phyloP scores from a whole-genome alignment of 2,329 filamentous ascomycete species.

The Grosmannia serpens region DNA sequence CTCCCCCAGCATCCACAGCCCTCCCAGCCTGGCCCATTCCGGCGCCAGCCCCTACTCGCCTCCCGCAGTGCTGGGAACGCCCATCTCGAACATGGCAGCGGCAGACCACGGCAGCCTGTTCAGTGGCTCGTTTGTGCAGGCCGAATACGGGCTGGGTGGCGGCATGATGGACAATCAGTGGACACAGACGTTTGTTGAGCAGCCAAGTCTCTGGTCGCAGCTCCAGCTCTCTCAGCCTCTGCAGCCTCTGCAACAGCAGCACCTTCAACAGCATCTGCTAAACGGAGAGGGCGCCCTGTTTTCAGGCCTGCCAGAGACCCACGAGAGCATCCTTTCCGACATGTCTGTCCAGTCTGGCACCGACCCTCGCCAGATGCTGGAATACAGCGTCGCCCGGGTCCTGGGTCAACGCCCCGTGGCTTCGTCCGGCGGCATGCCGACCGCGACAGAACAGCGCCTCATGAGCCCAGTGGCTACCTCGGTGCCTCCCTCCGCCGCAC shows the following conservation, averaged over 20 bases:
- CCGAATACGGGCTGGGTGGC: background rate
- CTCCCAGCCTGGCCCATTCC: background rate
- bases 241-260: background rate
- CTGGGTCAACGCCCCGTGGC: background rate
- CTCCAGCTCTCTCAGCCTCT: background rate
- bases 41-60: background rate
- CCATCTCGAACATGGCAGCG: background rate
- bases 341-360: background rate
- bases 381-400: background rate
- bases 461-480: background rate
- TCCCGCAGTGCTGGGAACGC: background rate
- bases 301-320: background rate
- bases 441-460: background rate
- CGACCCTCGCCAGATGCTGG: background rate
- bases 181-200: background rate
- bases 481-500: background rate
- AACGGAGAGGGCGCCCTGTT: background rate
- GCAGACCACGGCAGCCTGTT: background rate
- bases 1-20: background rate
- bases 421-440: background rate
- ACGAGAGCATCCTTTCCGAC: background rate
- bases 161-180: background rate
- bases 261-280: background rate
- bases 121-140: background rate
- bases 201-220: background rate